These are phyloP conservation scores for Wickerhamiella alocasiicola DNA, from an alignment of 805 yeast genomes.

Conservation along the genomic window DNA sequence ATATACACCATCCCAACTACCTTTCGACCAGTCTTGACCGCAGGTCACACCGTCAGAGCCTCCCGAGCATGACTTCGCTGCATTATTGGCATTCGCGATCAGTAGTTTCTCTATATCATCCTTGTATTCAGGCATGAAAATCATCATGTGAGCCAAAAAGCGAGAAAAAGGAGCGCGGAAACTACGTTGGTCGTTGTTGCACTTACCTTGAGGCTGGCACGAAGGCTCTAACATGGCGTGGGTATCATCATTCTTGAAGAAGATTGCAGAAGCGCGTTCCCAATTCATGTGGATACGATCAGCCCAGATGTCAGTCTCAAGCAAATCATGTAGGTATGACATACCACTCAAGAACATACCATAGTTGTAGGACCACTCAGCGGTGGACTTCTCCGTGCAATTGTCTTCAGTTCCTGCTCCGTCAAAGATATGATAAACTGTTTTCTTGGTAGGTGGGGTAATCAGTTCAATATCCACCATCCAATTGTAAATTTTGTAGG, in stretches of 20 bases:
- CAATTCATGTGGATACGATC: conserved; percentile 38
- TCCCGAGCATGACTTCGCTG: conserved; percentile 64
- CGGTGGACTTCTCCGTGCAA: conserved; percentile 39
- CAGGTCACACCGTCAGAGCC: conserved; percentile 67
- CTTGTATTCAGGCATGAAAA: conserved; percentile 42
- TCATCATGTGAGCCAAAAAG: conserved; percentile 47
- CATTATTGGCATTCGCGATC: conserved; percentile 45
- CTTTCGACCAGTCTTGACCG: conserved; percentile 55
- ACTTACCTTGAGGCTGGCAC: conserved; percentile 42
- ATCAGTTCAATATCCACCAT: conserved; percentile 37
- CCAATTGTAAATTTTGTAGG: conserved; percentile 67
- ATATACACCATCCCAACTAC: conserved; percentile 49
- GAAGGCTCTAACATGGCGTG: conserved; percentile 53
- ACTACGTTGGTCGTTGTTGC: conserved; percentile 59
- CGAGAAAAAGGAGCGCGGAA: conserved; percentile 57
- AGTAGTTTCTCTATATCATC: conserved; percentile 35
- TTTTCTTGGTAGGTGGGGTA: conserved; percentile 17
- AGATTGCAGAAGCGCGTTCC: conserved; percentile 30
- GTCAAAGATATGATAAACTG: conserved; percentile 43
- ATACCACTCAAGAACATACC: conserved; percentile 57
- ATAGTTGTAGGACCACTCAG: conserved; percentile 65
- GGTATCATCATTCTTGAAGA: conserved; percentile 33
- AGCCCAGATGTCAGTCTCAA: conserved; percentile 33
- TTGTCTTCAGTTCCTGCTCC: conserved; percentile 43
- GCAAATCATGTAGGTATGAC: conserved; percentile 7